Conservation (phyloP, 768 basidiomycete genomes). For the Clitopilus passeckerianus region DNA sequence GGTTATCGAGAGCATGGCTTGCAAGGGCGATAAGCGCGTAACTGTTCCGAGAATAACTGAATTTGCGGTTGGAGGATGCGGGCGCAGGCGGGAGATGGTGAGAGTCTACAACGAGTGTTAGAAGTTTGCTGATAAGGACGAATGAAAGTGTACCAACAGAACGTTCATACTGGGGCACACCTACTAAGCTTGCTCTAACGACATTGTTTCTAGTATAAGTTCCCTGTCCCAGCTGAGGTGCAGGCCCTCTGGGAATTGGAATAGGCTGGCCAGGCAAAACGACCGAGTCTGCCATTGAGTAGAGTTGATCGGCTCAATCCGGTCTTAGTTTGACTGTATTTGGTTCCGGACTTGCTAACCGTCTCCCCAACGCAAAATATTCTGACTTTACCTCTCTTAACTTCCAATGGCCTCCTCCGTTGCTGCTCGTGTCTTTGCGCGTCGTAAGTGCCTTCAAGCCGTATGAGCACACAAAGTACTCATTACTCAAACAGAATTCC, state of each 20-base stretch:
- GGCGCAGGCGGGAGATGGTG: conserved; percentile 59
- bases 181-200: conserved; percentile 67
- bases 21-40: conserved; percentile 76
- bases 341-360: conserved; percentile 17
- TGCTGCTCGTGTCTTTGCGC: conserved; percentile 54
- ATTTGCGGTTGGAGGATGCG: conserved; percentile 69
- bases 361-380: conserved; percentile 20
- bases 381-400: conserved; percentile 7
- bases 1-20: conserved; percentile 79
- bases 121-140: conserved; percentile 13
- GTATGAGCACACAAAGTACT: not conserved
- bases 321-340: conserved; percentile 23
- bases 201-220: conserved; percentile 61
- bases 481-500: conserved; percentile 55
- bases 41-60: conserved; percentile 81
- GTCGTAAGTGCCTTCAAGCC: conserved; percentile 42
- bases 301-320: conserved; percentile 10
- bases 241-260: conserved; percentile 45
- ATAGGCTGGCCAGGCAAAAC: conserved; percentile 82
- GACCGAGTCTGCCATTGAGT: conserved; percentile 15
- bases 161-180: conserved; percentile 54
- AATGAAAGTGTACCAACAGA: conserved; percentile 51
- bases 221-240: conserved; percentile 58
- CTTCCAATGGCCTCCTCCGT: conserved; percentile 55
- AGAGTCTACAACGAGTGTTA: conserved; percentile 39